phyloP scores from a whole-genome alignment of 2,329 filamentous ascomycete genomes.

The Trichothecium sympodiale region DNA sequence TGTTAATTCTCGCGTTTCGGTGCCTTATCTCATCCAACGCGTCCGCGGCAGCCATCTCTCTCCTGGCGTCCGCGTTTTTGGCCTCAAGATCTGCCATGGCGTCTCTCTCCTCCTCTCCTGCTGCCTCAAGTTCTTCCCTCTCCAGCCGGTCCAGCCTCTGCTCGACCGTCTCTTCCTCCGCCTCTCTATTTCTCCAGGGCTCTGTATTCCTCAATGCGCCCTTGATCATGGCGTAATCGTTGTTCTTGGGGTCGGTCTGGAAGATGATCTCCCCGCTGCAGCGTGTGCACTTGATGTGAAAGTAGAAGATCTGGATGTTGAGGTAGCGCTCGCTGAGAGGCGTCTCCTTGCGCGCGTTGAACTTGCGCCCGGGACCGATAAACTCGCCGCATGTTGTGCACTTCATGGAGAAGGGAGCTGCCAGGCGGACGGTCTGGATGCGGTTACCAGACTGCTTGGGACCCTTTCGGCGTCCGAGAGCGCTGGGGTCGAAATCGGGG shows the following conservation, averaged over 20 bases:
- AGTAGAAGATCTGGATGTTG: slow-evolving; percentile 74
- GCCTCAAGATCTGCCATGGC: slow-evolving; percentile 93
- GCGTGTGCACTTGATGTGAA: slow-evolving; percentile 73
- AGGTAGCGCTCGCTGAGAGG: slow-evolving; percentile 82
- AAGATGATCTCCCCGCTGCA: slow-evolving; percentile 85
- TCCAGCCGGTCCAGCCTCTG: slow-evolving; percentile 78
- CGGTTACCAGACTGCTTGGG: slow-evolving; percentile 67
- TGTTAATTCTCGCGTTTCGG: slow-evolving; percentile 77
- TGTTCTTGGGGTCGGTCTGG: slow-evolving; percentile 88
- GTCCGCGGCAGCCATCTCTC: slow-evolving; percentile 94
- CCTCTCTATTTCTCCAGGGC: slow-evolving; percentile 59
- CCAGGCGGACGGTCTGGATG: slow-evolving; percentile 76
- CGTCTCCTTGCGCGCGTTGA: slow-evolving; percentile 80
- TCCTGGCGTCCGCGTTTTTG: slow-evolving; percentile 84
- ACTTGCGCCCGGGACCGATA: slow-evolving; percentile 89
- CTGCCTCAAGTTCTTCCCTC: slow-evolving; percentile 54
- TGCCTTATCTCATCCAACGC: slow-evolving; percentile 90
- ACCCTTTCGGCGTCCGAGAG: slow-evolving; percentile 59
- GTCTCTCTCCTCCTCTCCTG: slow-evolving; percentile 62
- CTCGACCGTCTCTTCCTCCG: slow-evolving; percentile 73
- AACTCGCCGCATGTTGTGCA: slow-evolving; percentile 53
- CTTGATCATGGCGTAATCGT: slow-evolving; percentile 72
- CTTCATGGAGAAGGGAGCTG: slow-evolving; percentile 41
- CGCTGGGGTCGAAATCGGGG: slow-evolving; percentile 82
- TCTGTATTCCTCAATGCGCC: slow-evolving; percentile 92